These are phyloP conservation scores for Penicillium bovifimosum DNA, from an alignment of 495 filamentous ascomycete genomes.

Conservation along the genomic window DNA sequence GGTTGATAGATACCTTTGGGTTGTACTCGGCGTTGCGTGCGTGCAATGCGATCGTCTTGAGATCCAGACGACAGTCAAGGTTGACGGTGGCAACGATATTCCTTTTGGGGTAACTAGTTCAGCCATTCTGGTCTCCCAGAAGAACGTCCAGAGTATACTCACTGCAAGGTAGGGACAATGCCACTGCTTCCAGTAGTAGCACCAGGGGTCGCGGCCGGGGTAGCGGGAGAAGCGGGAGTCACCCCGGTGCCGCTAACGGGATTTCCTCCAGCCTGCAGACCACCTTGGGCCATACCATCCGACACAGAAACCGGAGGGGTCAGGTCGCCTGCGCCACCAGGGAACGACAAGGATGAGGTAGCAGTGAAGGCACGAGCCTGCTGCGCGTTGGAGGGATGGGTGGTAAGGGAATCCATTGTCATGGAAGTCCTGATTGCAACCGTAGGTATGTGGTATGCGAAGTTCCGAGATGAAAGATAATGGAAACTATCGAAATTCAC, in stretches of 20 bases:
- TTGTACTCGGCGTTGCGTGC: conserved; percentile 99
- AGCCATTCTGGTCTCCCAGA: conserved; percentile 43
- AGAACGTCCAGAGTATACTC: conserved; percentile 61
- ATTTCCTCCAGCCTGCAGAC: conserved; percentile 57
- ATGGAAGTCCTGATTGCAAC: conserved; percentile 24
- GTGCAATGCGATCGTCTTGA: conserved; percentile 98
- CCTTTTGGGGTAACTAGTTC: conserved; percentile 68
- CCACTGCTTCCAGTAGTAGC: conserved; percentile 76
- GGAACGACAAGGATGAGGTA: conserved; percentile 84
- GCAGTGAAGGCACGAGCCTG: conserved; percentile 91
- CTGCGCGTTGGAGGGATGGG: conserved; percentile 77
- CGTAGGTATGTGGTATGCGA: neutral
- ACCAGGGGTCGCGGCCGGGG: conserved; percentile 88
- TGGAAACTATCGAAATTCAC: neutral
- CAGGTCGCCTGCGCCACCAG: conserved; percentile 72
- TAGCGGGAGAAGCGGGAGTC: conserved; percentile 91
- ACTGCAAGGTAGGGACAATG: conserved; percentile 97
- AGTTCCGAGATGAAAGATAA: conserved; percentile 5
- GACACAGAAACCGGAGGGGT: conserved; percentile 69
- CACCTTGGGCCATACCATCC: conserved; percentile 50
- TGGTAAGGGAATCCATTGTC: conserved; percentile 82
- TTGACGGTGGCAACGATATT: conserved; percentile 99
- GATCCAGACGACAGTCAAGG: conserved; percentile 92
- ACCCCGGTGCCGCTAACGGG: conserved; percentile 71
- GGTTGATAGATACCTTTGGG: conserved; percentile 65